Evolutionary conservation across 2,329 filamentous ascomycete species (phyloP).

Genomic region (Cladosporium sp.): DNA sequence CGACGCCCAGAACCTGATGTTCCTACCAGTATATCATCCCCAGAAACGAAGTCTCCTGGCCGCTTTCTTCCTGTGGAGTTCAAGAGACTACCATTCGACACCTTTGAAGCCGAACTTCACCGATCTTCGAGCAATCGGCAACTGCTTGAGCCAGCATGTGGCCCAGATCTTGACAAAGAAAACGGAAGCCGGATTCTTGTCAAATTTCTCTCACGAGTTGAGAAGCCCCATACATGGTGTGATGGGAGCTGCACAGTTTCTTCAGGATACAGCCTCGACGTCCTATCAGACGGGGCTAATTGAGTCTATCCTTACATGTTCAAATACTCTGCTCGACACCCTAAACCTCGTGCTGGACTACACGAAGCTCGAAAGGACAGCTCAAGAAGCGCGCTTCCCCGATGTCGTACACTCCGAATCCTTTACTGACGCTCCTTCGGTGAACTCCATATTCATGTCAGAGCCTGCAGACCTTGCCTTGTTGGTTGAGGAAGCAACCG

Average conservation of each 20-base stretch:
- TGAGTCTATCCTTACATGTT: slow-evolving; percentile 45
- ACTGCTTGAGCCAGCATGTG: slow-evolving; percentile 24
- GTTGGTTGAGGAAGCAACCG: slow-evolving; percentile 49
- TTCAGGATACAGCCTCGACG: slow-evolving; percentile 40
- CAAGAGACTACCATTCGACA: slow-evolving; percentile 28
- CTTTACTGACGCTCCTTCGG: background rate
- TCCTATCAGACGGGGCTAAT: slow-evolving; percentile 39
- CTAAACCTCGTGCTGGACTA: slow-evolving; percentile 38
- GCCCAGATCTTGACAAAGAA: slow-evolving; percentile 33
- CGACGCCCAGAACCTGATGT: slow-evolving; percentile 36
- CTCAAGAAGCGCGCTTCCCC: background rate
- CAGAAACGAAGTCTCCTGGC: slow-evolving; percentile 35
- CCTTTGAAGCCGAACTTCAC: slow-evolving; percentile 29
- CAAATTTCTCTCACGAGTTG: slow-evolving; percentile 48
- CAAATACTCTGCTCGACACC: slow-evolving; percentile 46
- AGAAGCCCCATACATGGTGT: slow-evolving; percentile 44
- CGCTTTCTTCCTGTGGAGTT: slow-evolving; percentile 44
- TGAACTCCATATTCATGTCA: slow-evolving; percentile 17
- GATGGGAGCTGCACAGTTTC: slow-evolving; percentile 44
- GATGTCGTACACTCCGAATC: background rate
- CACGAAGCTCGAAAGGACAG: slow-evolving; percentile 36
- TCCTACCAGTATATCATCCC: slow-evolving; percentile 50
- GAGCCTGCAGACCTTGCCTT: slow-evolving; percentile 39
- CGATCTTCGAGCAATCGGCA: slow-evolving; percentile 38
- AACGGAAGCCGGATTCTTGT: slow-evolving; percentile 46